Conservation (phyloP, 78 protist species). For the Andalucia godoyi region DNA sequence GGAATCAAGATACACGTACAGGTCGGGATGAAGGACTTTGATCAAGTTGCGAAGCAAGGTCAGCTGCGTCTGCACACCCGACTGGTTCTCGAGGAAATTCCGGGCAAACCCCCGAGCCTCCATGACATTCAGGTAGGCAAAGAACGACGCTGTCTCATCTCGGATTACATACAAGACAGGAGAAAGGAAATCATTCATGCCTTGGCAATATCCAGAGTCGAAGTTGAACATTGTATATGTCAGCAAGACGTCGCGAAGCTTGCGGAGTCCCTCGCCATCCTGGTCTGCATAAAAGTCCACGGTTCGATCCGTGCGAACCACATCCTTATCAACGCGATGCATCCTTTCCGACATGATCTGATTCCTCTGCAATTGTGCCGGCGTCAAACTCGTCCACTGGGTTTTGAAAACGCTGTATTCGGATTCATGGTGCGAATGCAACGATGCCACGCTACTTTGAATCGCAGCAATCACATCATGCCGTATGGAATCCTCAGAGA, state of each 20-base stretch:
- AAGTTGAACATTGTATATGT: conserved; percentile 38
- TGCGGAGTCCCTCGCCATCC: not conserved
- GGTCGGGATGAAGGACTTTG: not conserved
- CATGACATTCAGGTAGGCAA: conserved; percentile 31
- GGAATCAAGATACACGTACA: not conserved
- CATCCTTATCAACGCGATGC: conserved; percentile 27
- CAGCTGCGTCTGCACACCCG: conserved; percentile 25
- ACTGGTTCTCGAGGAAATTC: conserved; percentile 5
- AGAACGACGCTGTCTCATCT: conserved; percentile 42
- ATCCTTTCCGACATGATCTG: not conserved
- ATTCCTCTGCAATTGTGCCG: not conserved
- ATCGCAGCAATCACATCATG: too few relatives aligned
- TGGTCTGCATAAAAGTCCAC: not conserved
- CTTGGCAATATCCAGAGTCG: conserved; percentile 42
- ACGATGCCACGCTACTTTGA: too few relatives aligned
- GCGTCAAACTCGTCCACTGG: conserved; percentile 15
- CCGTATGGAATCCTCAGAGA: too few relatives aligned
- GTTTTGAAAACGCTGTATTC: not conserved
- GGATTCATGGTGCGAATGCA: too few relatives aligned
- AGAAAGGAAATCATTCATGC: conserved; percentile 31
- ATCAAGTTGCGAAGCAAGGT: not conserved
- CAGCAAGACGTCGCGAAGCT: conserved; percentile 12
- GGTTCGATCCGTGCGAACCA: conserved; percentile 38
- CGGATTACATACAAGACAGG: conserved; percentile 13
- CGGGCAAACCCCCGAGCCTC: not conserved